Evolutionary conservation across 169 alveolate species (phyloP).

Genomic region (Babesia microti): DNA sequence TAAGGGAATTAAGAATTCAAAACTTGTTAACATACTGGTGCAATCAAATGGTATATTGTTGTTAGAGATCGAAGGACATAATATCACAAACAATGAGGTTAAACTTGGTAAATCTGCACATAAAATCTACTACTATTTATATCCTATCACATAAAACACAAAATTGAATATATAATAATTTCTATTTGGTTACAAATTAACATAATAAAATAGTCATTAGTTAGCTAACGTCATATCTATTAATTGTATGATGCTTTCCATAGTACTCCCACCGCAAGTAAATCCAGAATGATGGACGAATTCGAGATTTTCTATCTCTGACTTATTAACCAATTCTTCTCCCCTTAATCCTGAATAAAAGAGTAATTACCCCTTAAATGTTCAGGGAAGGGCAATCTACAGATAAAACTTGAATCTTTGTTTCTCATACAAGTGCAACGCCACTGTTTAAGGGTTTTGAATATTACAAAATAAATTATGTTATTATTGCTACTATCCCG

Average conservation of each 20-base stretch:
- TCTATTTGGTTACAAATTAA: constrained; percentile 1
- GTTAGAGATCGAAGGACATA: constrained; percentile 19
- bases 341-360: constrained; percentile 25
- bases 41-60: constrained; percentile 44
- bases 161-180: not conserved
- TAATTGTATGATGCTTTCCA: constrained; percentile 18
- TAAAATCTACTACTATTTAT: constrained; percentile 34
- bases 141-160: constrained; percentile 29
- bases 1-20: constrained; percentile 37
- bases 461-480: constrained; percentile 35
- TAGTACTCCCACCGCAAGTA: constrained; percentile 60
- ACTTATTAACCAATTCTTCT: constrained; percentile 45
- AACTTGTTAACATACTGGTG: constrained; percentile 13
- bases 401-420: constrained; percentile 36
- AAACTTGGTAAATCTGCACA: too few species aligned
- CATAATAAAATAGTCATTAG: not conserved
- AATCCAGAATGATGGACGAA: constrained; percentile 63
- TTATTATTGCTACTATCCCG: constrained; percentile 24
- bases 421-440: constrained; percentile 45
- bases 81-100: constrained; percentile 29
- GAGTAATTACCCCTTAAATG: constrained; percentile 46
- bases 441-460: constrained; percentile 28
- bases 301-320: constrained; percentile 49
- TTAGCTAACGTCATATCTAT: constrained; percentile 11
- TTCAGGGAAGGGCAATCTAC: constrained; percentile 57